Base-by-base conservation (phyloP, 1,284 basidiomycete species). In the Austroboletus rostrupii region DNA sequence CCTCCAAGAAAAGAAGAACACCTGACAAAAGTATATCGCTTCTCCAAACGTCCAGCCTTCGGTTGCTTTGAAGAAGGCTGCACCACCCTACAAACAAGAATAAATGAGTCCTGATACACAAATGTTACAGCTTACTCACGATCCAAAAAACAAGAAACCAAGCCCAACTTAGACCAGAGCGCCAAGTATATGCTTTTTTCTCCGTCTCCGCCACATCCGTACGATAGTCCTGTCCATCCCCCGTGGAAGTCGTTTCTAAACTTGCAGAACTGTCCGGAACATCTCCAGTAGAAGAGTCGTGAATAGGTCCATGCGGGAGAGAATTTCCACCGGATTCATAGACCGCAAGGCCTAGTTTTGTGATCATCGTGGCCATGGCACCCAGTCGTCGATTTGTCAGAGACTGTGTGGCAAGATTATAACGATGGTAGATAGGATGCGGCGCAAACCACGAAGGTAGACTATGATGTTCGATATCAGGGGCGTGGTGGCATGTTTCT, bases 11-110 rank as follows among this genome's bases (percentile, higher is more conserved):
- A 53, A 26, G 39, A 19, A 19, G 5, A 17, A 29, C 36, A 56
- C 70, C 78, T 60, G 65, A 85, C 86, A 89, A 62, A 92, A 92
- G 59, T 87, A 90, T 56, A 89, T 61, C 0, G 84, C 75, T 10
- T 64, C 53, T 4, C 75, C 80, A 58, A 72, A 81, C 21, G 66
- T 60, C 78, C 78, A 79, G 14, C 66, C 61, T 53, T 85, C 81
- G 0, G 79, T 78, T 14, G 63, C 60, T 37, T 64, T 66, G 56
- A 87, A 86, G 21, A 85, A 78, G 0, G 72, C 72, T 1, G 79
- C 73, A 9, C 84, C 83, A 16, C 78, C 64, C 77, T 79, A 38
- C 2, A 31, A 1, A 7, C 0, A 47, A 16, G 41, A 3, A 53
- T 47, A 43, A 12, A 3, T 57, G 32, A 47, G 42, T 13, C 11